These are phyloP conservation scores for Oropetium thomaeum DNA, from an alignment of 176 grass and related monocot genomes.

Conservation along the genomic window DNA sequence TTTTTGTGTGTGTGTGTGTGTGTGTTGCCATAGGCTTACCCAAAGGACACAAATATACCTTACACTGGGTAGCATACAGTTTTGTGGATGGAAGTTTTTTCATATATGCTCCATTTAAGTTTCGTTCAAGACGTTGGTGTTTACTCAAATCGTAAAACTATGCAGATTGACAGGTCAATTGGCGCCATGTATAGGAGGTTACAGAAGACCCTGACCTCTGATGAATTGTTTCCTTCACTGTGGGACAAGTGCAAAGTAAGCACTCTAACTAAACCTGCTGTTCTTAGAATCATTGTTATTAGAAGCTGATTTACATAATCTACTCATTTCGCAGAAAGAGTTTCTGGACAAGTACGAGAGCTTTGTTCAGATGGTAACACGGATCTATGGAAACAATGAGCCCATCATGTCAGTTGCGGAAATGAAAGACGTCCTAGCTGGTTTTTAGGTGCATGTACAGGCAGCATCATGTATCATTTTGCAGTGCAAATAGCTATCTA, in stretches of 20 bases:
- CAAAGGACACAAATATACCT: not conserved
- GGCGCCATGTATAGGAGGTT: constrained; percentile 81
- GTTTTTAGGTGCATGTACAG: constrained; percentile 52
- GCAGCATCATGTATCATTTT: constrained; percentile 34
- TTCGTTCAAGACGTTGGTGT: constrained; percentile 15
- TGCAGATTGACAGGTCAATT: constrained; percentile 92
- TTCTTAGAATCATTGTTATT: not conserved
- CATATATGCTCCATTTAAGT: not conserved
- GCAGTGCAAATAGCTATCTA: constrained; percentile 27
- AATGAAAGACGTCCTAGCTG: constrained; percentile 56
- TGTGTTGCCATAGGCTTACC: not conserved
- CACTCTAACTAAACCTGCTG: too few relatives aligned
- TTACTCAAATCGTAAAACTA: not conserved
- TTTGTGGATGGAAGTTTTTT: not conserved
- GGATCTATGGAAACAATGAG: constrained; percentile 83
- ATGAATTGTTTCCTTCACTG: constrained; percentile 88
- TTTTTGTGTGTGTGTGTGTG: too few relatives aligned
- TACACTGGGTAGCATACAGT: not conserved
- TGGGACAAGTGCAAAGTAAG: constrained; percentile 96
- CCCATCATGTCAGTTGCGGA: constrained; percentile 61
- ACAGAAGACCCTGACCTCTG: constrained; percentile 76
- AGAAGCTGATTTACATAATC: not conserved
- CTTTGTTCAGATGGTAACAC: constrained; percentile 78
- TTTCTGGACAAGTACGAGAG: constrained; percentile 86
- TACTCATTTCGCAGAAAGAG: constrained; percentile 62